Evolutionary conservation across 1,284 basidiomycete species (phyloP), one percentile per base, ranked within the genome.

Genomic region (Cryptococcus deneoformans): DNA sequence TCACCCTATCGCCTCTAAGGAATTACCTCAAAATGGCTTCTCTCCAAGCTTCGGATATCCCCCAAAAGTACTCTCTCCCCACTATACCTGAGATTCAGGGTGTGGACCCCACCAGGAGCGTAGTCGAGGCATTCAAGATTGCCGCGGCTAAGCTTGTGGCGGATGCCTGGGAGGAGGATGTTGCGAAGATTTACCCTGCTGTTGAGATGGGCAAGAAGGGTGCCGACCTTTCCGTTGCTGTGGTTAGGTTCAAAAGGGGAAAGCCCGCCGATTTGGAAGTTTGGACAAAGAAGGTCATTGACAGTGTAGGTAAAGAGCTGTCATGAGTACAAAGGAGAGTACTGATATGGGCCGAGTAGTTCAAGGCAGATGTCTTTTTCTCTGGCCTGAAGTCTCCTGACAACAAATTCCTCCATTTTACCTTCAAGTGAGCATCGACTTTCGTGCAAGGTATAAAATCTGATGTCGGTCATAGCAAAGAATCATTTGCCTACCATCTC

Each of bases 191-290:
- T 0, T 95, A 89, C 74, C 77, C 83, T 35, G 94, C 89, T 12
- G 88, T 97, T 5, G 89, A 94, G 75, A 88, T 88, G 64, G 71
- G 71, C 46, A 47, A 92, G 79, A 94, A 95, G 79, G 90, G 89
- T 14, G 86, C 85, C 48, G 95, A 99, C 79, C 92, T 96, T 68
- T 90, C 89, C 0, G 84, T 99, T 37, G 93, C 96, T 5, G 78
- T 98, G 45, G 91, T 94, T 34, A 84, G 95, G 57, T 98, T 95
- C 80, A 84, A 90, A 64, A 82, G 97, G 50, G 86, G 86, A 5
- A 90, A 86, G 44, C 95, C 95, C 71, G 57, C 54, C 16, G 83
- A 88, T 2, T 46, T 59, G 16, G 87, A 90, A 56, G 87, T 89
- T 52, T 81, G 89, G 43, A 90, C 87, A 1, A 81, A 84, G 63